Base-by-base conservation (phyloP, 2,329 filamentous ascomycete genomes). In the Thelonectria rubi region DNA sequence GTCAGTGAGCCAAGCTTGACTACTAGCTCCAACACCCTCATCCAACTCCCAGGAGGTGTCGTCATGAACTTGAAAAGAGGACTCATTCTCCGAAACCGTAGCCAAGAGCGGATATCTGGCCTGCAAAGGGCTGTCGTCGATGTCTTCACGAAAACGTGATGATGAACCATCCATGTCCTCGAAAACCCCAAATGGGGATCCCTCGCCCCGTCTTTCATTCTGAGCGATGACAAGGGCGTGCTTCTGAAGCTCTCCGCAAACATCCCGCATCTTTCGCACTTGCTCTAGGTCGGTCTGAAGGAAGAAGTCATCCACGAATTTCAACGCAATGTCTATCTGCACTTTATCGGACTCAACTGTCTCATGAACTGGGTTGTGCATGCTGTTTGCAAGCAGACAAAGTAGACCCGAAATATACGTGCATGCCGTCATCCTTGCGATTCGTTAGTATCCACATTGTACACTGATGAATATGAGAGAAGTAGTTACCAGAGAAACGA, bases 361-460 rank as follows among this genome's bases (percentile, higher is more conserved):
- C 12, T 26, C 32, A 21, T 53, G 49, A 20, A 11, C 5, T 32
- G 56, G 49, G 15, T 52, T 21, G 9, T 21, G 14, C 30, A 59
- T 48, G 30, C 3, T 34, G 43, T 59, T 59, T 12, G 50, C 34
- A 5, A 47, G 17, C 3, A 60, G 11, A 37, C 50, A 60, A n/a
- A 60, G 3, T 1, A 51, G 26, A 10, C 34, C 39, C 12, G 57
- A 21, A 17, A 55, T 49, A 15, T 39, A 60, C 3, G 46, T 18
- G 42, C 51, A 60, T 12, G 32, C 20, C 9, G 57, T 55, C 57
- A 60, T 60, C 57, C 57, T 60, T 14, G 24, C 18, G 1, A 10
- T 5, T 7, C 10, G n/a, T 32, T 37, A 37, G 34, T 9, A 48
- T 30, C n/a, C 30, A 6, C 20, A 3, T 14, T 21, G 14, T 24